A percentile compares a stretch with the other conserved stretches of the same genome.
These are phyloP conservation scores for Thalassiosira ordinaria DNA, from an alignment of 352 stramenopile genomes.

Conservation along the genomic window DNA sequence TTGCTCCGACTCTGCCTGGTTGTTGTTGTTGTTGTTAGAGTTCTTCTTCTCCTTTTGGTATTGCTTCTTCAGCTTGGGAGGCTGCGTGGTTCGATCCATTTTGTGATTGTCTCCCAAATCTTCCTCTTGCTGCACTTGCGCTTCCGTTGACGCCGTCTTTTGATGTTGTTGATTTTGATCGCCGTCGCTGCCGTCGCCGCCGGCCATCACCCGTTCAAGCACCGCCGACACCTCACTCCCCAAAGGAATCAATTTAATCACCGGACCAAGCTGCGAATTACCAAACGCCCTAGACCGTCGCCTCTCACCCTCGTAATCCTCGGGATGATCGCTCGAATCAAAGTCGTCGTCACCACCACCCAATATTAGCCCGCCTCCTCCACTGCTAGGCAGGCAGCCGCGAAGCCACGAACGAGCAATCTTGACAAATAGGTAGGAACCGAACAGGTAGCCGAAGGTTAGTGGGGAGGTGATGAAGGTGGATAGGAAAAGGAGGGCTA, in stretches of 20 bases:
- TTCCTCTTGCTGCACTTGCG: not conserved
- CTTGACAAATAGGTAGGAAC: slow-evolving; percentile 14
- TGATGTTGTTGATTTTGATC: not conserved
- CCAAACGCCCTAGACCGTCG: not conserved
- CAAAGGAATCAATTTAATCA: slow-evolving; percentile 33
- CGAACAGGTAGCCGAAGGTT: slow-evolving; percentile 6
- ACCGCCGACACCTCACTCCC: slow-evolving; percentile 16
- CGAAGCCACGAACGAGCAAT: slow-evolving; percentile 29
- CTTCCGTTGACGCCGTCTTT: not conserved
- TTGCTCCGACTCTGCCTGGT: not conserved
- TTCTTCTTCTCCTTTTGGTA: not conserved
- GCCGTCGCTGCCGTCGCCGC: not conserved
- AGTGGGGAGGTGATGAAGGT: slow-evolving; percentile 1
- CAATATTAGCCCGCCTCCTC: not conserved
- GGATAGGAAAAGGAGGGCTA: slow-evolving; percentile 5
- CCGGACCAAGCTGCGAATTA: slow-evolving; percentile 11
- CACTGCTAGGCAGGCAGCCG: slow-evolving; percentile 13
- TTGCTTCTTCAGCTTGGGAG: slow-evolving; percentile 20
- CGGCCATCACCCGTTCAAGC: slow-evolving; percentile 32
- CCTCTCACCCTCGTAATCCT: not conserved
- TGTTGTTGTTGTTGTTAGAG: slow-evolving; percentile 1
- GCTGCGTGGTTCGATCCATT: not conserved
- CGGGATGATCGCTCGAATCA: not conserved
- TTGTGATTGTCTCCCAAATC: not conserved
- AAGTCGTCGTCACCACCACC: not conserved